Conservation (phyloP, 2,329 filamentous ascomycete genomes). For the Diaporthe aspalathi region DNA sequence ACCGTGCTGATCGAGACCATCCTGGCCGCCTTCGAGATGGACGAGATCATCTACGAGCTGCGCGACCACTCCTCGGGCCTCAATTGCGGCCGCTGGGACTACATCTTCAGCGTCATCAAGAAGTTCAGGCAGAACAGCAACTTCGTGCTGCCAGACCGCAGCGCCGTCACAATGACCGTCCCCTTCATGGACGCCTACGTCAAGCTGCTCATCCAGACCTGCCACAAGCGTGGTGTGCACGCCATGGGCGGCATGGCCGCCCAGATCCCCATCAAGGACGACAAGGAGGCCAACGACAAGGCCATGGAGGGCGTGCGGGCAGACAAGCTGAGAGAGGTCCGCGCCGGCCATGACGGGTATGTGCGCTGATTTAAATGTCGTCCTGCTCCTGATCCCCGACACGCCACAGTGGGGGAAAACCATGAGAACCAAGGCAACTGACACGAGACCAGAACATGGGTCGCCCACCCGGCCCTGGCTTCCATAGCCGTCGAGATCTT, state of each 20-base stretch:
- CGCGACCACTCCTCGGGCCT: conserved; percentile 95
- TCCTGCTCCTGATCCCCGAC: conserved; percentile 31
- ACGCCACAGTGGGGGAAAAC: too few species aligned
- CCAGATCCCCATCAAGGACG: conserved; percentile 98
- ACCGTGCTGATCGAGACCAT: conserved; percentile 99
- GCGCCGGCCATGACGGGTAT: conserved; percentile 89
- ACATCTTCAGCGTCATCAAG: conserved; percentile 99
- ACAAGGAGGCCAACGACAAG: conserved; percentile 88
- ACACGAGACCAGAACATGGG: conserved; percentile 75
- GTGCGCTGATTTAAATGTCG: not conserved
- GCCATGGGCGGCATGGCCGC: conserved; percentile 99
- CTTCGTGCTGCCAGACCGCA: conserved; percentile 93
- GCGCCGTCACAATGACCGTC: conserved; percentile 94
- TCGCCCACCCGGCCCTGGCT: conserved; percentile 94
- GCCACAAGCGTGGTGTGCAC: conserved; percentile 95
- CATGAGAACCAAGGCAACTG: not conserved
- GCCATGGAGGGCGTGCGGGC: conserved; percentile 94
- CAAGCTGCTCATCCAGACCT: conserved; percentile 97
- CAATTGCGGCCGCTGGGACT: conserved; percentile 99
- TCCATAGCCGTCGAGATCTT: conserved; percentile 91
- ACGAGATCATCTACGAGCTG: conserved; percentile 99
- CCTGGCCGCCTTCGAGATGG: conserved; percentile 98
- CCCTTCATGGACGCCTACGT: conserved; percentile 98
- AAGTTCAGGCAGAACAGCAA: conserved; percentile 95
- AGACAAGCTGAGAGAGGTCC: conserved; percentile 96